Conservation (phyloP, 164 flowering plant species). For the Vitis vinifera region ASM3070453v1 NC_081815.1:3953501-3954000, state of each 20-base stretch:
- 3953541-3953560: too few species aligned
- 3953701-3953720: too few species aligned
- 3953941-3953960: slow-evolving; percentile 53
- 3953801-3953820: slow-evolving; percentile 8
- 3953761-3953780: background rate
- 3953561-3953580: too few species aligned
- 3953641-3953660: too few species aligned
- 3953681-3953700: too few species aligned
- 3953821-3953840: slow-evolving; percentile 21
- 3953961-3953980: slow-evolving; percentile 42
- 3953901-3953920: slow-evolving; percentile 47
- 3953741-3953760: background rate
- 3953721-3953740: too few species aligned
- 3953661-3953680: too few species aligned
- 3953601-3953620: too few species aligned
- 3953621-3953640: too few species aligned
- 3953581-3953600: too few species aligned
- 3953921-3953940: slow-evolving; percentile 42
- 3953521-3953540: too few species aligned
- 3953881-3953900: slow-evolving; percentile 55
- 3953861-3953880: slow-evolving; percentile 50
- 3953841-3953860: slow-evolving; percentile 43
- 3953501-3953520: too few species aligned
- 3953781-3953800: slow-evolving; percentile 17
- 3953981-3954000: slow-evolving; percentile 48